Base-by-base conservation (phyloP, 2,329 filamentous ascomycete genomes). In the Botrytis paeoniae region DNA sequence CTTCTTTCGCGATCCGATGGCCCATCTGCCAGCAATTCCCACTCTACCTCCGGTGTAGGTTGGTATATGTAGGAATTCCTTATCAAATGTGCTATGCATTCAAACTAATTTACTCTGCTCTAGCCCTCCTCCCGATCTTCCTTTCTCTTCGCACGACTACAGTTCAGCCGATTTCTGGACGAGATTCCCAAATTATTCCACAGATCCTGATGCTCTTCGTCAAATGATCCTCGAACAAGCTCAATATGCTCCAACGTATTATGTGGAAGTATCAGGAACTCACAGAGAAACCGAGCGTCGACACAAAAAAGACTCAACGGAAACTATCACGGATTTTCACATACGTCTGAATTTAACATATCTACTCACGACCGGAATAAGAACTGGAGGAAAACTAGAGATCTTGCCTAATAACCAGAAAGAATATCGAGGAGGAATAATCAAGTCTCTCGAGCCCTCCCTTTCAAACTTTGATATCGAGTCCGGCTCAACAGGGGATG, bases 381-480 rank as follows among this genome's bases (percentile, higher is more conserved):
- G 84, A 29, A 77, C 79, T 35, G 69, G 70, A 39, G 62, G 86
- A 84, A 85, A 81, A 18, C 75, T 90, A n/a, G 81, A 82, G 16
- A 86, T 87, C 0, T 87, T 88, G 0, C 84, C 87, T 66, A 88
- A 91, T 78, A 82, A 85, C 70, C 88, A 91, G 76, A 88, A 89
- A 75, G 87, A 87, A 16, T 85, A 87, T 71, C 89, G 92, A n/a
- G 92, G 92, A 32, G 89, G 89, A 6, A 84, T 89, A 69, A 83
- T 89, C 25, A 84, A 85, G 73, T 85, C 82, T 8, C 82, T 86
- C 6, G 88, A 85, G 0, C 85, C 86, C 0, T 82, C 82, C n/a
- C 82, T 84, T 60, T 72, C 70, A 7, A 80, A 81, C 3, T 54
- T n/a, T 29, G 75, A 77, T 61, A 51, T 73, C 1, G 74, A 76